Evolutionary conservation across 106 monocot genomes (phyloP), one percentile per base, ranked within the genome.

Genomic region (Platanthera guangdongensis): DNA sequence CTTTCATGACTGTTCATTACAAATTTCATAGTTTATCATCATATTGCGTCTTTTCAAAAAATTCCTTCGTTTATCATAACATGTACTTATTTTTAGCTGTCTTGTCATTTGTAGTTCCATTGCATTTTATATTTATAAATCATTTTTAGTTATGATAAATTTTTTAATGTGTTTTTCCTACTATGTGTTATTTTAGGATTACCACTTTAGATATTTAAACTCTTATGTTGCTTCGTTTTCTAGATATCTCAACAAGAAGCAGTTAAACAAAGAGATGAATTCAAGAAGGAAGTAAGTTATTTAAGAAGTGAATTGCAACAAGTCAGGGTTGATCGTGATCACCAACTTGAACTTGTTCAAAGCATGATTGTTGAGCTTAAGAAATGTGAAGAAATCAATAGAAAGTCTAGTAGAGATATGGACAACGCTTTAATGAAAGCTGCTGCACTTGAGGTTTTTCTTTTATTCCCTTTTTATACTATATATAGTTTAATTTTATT

Each of bases 171-270:
- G 18, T 52, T 74, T 74, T 52, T 30, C 2, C 10, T 19, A 16
- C 11, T 2, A 10, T 30, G 22, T 22, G 47, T 74, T 52, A 14
- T 52, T 74, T 15, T 4, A 32, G 4, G 51, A 50, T 12, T 59
- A 6, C 14, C 48, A 22, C 15, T 47, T 22, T 45, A 65, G 47
- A 47, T 19, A 14, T 72, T 7, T 72, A 73, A 15, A 25, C 30
- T 49, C 45, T 72, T 25, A 25, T 48, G 12, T 32, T 79, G 46
- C 18, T 64, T 55, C 10, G 3, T 74, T 80, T 84, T 12, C 19
- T 85, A 95, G 95, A 57, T 67, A 49, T 85, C 88, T 54, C 87
- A 90, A 16, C 85, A 99, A 83, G 94, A 94, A n/a, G 82, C 88
- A 32, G 46, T 88, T 53, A 88, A 78, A 62, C 83, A 85, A 55